Conservation (phyloP, 31 red algal species). For the Odonthalia washingtoniensis region DNA sequence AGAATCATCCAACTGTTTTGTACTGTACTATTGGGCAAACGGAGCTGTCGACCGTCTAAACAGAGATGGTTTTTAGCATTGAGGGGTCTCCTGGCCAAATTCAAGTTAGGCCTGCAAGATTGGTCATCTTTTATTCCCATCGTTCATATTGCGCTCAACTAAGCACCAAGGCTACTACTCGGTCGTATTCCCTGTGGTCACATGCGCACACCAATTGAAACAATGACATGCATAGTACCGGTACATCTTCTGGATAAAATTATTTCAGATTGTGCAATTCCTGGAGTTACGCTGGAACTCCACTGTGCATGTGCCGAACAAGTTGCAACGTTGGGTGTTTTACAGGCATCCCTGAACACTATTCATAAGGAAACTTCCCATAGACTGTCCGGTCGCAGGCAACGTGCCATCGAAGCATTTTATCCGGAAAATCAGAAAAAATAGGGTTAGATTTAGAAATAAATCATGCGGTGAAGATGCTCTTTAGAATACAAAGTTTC, state of each 20-base stretch:
- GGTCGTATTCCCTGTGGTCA: neutral
- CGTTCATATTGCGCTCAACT: neutral
- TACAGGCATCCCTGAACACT: neutral
- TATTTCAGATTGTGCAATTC: neutral
- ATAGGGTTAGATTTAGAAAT: no score
- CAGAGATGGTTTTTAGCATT: neutral
- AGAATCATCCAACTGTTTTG: neutral
- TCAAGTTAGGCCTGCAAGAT: slow-evolving; percentile 17
- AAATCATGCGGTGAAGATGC: no score
- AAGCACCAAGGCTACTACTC: neutral
- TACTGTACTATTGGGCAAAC: slow-evolving; percentile 26
- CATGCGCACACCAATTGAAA: neutral
- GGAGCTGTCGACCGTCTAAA: slow-evolving; percentile 20
- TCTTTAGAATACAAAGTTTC: no score
- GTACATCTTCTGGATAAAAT: neutral
- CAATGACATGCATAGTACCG: neutral
- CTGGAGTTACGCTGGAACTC: neutral
- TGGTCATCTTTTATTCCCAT: neutral
- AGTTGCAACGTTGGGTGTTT: neutral
- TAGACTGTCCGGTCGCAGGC: neutral
- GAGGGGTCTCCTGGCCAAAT: neutral
- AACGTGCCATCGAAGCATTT: neutral
- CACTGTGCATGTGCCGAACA: neutral
- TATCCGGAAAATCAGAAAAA: no score
- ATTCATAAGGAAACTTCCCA: neutral